phyloP scores from a whole-genome alignment of 805 yeast genomes.

The Yamadazyma philogaea region DNA sequence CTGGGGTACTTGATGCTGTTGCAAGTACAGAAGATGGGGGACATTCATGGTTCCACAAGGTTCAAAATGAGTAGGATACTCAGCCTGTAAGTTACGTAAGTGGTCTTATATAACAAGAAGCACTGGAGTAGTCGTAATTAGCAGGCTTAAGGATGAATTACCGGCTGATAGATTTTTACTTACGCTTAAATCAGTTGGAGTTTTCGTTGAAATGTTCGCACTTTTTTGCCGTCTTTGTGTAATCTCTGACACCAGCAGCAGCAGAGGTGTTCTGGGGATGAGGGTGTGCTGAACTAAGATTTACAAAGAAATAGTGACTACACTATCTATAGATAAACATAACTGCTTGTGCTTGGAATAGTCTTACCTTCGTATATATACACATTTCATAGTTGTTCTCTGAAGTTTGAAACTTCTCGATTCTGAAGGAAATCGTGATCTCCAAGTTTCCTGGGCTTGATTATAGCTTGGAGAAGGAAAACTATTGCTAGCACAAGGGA shows the following conservation, averaged over 20 bases:
- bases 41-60: slow-evolving; percentile 28
- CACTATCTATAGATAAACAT: too few species aligned
- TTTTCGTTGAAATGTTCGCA: slow-evolving; percentile 10
- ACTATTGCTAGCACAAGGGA: slow-evolving; percentile 67
- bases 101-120: too few species aligned
- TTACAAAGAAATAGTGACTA: too few species aligned
- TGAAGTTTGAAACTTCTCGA: slow-evolving; percentile 19
- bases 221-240: slow-evolving; percentile 3
- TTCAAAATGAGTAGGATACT: not conserved
- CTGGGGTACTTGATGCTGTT: slow-evolving; percentile 24
- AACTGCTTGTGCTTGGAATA: too few species aligned
- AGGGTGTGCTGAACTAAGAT: not conserved
- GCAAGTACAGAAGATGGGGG: slow-evolving; percentile 44
- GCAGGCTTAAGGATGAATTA: not conserved
- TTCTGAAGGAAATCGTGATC: slow-evolving; percentile 61
- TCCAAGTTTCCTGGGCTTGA: slow-evolving; percentile 82
- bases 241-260: not conserved
- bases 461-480: slow-evolving; percentile 75
- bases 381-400: slow-evolving; percentile 23
- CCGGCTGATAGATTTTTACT: not conserved
- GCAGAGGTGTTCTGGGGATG: too few species aligned
- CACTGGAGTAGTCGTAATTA: not conserved
- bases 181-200: not conserved
- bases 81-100: not conserved
- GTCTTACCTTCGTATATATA: not conserved